Evolutionary conservation across 371 early-diverging fungal genomes (phyloP), one percentile per base, ranked within the genome.

Genomic region (Mucor lusitanicus): DNA sequence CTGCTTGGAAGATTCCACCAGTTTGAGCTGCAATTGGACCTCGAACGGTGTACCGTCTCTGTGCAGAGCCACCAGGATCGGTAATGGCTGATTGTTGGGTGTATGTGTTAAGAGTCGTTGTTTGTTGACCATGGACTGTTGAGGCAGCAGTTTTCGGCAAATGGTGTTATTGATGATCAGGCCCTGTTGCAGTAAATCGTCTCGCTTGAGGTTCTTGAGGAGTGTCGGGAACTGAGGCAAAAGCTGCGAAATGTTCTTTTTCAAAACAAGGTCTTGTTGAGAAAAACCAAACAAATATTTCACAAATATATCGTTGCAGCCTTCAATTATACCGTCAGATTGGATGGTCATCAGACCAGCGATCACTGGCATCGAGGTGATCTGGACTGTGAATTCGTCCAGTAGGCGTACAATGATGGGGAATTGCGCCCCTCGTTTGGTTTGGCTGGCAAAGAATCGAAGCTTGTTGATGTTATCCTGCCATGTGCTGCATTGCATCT

Each of bases 301-400:
- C 25, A 84, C 83, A 75, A 91, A 89, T 8, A 82, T 86, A 27
- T 86, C 76, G 70, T 89, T 89, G 73, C 87, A 86, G 15, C 87
- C 83, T 50, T 87, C 87, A 58, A 90, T 86, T 46, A 77, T 68
- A 8, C 90, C 89, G 33, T 79, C 73, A 28, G 69, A 71, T 23
- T 83, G 80, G 7, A 83, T 67, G 19, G 89, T 90, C 69, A 91
- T 80, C 28, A 91, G 85, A 25, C 91, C 90, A 27, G 90, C 87
- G 59, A 90, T 87, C 73, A 87, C 81, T 53, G 90, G 88, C 68
- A 91, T 88, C 12, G 88, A 86, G 40, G 88, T 88, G 50, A 91
- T 82, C 15, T 83, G 83, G 53, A 89, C 59, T 27, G 73, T 76
- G 44, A 44, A 44, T 32, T 74, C 68, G n/a, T 60, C 21, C 8